Evolutionary conservation across 2,329 filamentous ascomycete genomes (phyloP), one percentile per base, ranked within the genome.

Genomic region (Exophiala calicioides): DNA sequence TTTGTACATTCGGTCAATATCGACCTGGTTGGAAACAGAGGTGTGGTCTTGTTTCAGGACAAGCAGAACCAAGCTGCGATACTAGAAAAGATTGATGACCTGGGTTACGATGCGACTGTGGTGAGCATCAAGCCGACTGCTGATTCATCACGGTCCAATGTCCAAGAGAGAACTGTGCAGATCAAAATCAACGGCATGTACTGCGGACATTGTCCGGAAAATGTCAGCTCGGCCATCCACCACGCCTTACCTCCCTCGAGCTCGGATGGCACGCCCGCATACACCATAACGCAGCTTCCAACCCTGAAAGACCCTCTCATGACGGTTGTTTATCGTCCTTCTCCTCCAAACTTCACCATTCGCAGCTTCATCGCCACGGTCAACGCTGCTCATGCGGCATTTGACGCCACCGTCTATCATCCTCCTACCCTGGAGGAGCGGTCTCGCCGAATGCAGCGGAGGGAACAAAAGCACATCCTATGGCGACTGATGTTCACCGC

Each of bases 391-490:
- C 85, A 95, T 58, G 69, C 77, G 1, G 78, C 74, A 0, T 85
- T 95, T 52, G 71, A 70, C 19, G 80, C 84, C 1, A 81, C 78
- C 2, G 79, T 96, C 9, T 84, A 89, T 62, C 88, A 91, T 54
- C 84, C 88, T 0, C 87, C 86, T 0, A 90, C 85, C 0, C 77
- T 95, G 3, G 90, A 95, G 65, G 88, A 95, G 60, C 80, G 87
- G 7, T 88, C 89, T 3, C 81, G 80, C 53, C 72, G 75, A 29
- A 88, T 95, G 62, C 84, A 87, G 51, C 74, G 75, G 15, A 79
- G 78, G 47, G 88, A 95, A 59, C 81, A 85, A 59, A 77, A 72
- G 18, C 77, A 83, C 23, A 78, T 94, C 10, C 66, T 90, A 0
- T 72, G 79, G 49, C 83, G 90, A n/a, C 76, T 89, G 12, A 62